A percentile compares a stretch with the other conserved stretches of the same genome.
Evolutionary conservation across 2,329 filamentous ascomycete genomes (phyloP).

Genomic region (Fusarium brachygibbosum): DNA sequence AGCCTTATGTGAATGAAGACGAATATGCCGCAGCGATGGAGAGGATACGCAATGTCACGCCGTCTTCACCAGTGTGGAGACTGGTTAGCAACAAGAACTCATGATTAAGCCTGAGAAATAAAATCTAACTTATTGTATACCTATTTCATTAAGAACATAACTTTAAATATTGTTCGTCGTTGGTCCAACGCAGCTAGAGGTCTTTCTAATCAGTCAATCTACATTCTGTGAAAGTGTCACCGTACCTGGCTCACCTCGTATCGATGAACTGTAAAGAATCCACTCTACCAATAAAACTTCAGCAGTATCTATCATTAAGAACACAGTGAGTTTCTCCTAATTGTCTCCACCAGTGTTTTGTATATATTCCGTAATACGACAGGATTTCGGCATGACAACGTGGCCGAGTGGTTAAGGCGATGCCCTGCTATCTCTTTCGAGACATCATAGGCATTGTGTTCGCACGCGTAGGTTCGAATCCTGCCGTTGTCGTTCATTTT

Average conservation of each 20-base stretch:
- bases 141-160: too few species aligned
- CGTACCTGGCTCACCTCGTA: too few species aligned
- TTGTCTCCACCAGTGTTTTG: fast-evolving
- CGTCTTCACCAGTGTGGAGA: constrained; percentile 7
- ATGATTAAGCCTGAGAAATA: neutral
- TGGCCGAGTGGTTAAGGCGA: constrained; percentile 39
- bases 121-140: neutral
- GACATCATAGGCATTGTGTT: constrained; percentile 38
- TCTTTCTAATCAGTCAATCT: too few species aligned
- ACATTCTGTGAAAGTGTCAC: too few species aligned
- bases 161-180: too few species aligned
- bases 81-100: neutral
- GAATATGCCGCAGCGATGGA: constrained; percentile 5
- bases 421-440: constrained; percentile 32
- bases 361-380: fast-evolving
- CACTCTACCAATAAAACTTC: too few species aligned
- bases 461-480: constrained; percentile 38
- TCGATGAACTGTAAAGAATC: too few species aligned
- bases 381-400: neutral
- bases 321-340: too few species aligned
- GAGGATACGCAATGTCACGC: constrained; percentile 14
- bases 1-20: neutral
- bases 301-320: too few species aligned
- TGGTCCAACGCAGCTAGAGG: too few species aligned
- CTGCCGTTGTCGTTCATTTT: constrained; percentile 29